Conservation (phyloP, 169 alveolate species). For the Amoebophrya sp. region DNA sequence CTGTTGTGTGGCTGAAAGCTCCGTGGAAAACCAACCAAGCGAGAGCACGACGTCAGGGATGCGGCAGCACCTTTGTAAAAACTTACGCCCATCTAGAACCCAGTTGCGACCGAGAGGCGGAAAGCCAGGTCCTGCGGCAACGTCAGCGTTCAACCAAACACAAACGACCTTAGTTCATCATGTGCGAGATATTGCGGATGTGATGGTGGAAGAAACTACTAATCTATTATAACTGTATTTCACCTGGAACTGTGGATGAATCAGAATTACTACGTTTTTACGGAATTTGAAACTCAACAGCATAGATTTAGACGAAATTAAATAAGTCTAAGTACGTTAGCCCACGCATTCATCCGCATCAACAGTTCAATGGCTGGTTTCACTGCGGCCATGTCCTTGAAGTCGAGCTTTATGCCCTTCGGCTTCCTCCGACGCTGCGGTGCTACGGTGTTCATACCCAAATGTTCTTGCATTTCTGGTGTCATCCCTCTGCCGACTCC, state of each 20-base stretch:
- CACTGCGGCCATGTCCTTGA: background rate
- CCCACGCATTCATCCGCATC: constrained; percentile 6
- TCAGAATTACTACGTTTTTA: background rate
- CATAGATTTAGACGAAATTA: too few species aligned
- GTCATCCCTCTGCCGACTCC: background rate
- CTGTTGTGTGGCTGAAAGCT: background rate
- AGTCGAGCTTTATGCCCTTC: constrained; percentile 12
- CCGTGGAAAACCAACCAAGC: background rate
- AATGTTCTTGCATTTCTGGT: background rate
- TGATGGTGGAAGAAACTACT: too few species aligned
- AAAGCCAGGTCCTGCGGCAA: background rate
- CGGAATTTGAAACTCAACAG: background rate
- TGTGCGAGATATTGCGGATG: too few species aligned
- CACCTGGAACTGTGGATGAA: background rate
- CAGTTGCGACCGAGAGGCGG: background rate
- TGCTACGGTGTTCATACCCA: background rate
- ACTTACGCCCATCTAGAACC: background rate
- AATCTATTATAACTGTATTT: background rate
- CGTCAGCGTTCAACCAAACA: constrained; percentile 14
- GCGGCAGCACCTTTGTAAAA: background rate
- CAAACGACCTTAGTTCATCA: background rate
- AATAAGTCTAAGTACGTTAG: background rate
- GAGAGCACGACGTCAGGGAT: background rate
- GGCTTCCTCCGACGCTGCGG: background rate
- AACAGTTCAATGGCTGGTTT: constrained; percentile 1